These are phyloP conservation scores for Podila minutissima DNA, from an alignment of 192 early-diverging fungal genomes.

Conservation along the genomic window DNA sequence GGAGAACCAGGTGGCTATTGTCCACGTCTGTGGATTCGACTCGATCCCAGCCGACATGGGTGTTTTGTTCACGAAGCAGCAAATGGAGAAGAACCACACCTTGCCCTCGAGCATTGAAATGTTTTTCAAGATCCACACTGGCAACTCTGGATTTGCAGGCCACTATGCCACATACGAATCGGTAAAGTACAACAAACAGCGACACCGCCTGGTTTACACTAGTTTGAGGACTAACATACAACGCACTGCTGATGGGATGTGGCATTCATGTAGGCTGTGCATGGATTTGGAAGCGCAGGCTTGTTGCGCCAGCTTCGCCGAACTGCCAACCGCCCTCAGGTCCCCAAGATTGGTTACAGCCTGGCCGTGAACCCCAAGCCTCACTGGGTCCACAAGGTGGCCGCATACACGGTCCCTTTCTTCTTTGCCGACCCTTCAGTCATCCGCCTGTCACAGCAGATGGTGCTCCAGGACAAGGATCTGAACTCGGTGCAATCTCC, in stretches of 20 bases:
- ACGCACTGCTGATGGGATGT: background rate
- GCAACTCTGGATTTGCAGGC: constrained; percentile 56
- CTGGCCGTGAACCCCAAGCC: constrained; percentile 55
- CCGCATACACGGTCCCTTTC: constrained; percentile 61
- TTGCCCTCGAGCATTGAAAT: constrained; percentile 68
- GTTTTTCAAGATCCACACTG: constrained; percentile 62
- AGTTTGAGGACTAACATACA: background rate
- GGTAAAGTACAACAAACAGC: constrained; percentile 40
- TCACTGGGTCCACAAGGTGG: constrained; percentile 58
- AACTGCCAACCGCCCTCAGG: constrained; percentile 46
- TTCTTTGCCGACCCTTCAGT: constrained; percentile 63
- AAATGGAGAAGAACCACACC: constrained; percentile 49
- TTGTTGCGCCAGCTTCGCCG: constrained; percentile 57
- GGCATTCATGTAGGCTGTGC: constrained; percentile 41
- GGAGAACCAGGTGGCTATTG: constrained; percentile 60
- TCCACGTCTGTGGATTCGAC: constrained; percentile 63
- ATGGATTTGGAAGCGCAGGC: constrained; percentile 56
- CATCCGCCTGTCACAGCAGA: constrained; percentile 62
- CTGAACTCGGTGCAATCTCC: constrained; percentile 26
- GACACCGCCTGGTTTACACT: background rate
- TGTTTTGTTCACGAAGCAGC: constrained; percentile 64
- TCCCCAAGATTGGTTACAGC: constrained; percentile 60
- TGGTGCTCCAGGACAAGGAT: constrained; percentile 57
- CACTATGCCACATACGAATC: constrained; percentile 76
- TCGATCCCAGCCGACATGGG: constrained; percentile 76